phyloP scores from a whole-genome alignment of 179 eudicot species.

The Drosera spatulata region DNA sequence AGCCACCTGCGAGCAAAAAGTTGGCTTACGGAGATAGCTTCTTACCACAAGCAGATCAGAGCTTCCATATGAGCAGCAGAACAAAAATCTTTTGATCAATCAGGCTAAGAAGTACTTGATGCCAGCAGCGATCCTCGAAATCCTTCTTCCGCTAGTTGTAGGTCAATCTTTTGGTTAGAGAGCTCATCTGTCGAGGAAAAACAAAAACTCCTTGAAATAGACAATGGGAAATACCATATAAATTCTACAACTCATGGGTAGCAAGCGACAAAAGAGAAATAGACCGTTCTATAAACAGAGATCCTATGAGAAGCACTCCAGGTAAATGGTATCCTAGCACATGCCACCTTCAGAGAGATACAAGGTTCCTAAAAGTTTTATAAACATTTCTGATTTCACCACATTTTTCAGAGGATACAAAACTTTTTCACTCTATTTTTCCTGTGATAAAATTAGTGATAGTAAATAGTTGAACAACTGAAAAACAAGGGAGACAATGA shows the following conservation, averaged over 20 bases:
- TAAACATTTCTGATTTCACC: background rate
- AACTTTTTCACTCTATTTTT: background rate
- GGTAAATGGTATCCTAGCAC: too few relatives aligned
- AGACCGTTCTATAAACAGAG: background rate
- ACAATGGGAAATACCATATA: background rate
- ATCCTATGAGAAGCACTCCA: too few relatives aligned
- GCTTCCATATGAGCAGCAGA: too few relatives aligned
- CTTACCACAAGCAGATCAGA: too few relatives aligned
- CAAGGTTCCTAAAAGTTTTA: background rate
- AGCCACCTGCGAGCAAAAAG: too few relatives aligned
- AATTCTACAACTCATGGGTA: background rate
- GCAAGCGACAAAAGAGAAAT: background rate
- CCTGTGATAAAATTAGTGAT: background rate
- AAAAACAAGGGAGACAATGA: too few relatives aligned
- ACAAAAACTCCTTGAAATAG: conserved; percentile 1
- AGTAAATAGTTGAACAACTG: too few relatives aligned
- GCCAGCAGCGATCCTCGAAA: conserved; percentile 88
- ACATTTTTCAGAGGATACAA: background rate
- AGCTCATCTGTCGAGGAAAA: conserved; percentile 62
- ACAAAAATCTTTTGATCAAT: conserved; percentile 21
- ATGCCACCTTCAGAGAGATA: too few relatives aligned
- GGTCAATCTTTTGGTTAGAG: conserved; percentile 57
- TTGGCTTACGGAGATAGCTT: too few relatives aligned
- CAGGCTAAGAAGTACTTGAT: conserved; percentile 54
- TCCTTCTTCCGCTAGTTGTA: conserved; percentile 70